phyloP scores from a whole-genome alignment of 345 rosid species.

The Brassica cretica region DNA sequence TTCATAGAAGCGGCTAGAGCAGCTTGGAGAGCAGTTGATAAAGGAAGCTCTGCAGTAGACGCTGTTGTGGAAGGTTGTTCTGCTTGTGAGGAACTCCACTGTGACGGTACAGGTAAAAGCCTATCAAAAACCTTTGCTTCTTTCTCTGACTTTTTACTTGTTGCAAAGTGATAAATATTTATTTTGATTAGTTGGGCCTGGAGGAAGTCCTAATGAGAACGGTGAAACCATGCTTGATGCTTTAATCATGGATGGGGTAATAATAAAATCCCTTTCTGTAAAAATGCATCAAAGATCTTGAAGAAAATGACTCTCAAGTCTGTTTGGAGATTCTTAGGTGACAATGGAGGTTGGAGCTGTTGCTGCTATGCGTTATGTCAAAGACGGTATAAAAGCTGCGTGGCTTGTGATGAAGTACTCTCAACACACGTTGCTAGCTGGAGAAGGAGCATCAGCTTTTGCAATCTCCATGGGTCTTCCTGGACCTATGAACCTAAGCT shows the following conservation, averaged over 20 bases:
- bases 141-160: not conserved
- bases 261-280: not conserved
- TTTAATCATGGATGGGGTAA: constrained; percentile 90
- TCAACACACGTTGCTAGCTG: constrained; percentile 78
- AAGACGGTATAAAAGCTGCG: constrained; percentile 94
- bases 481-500: constrained; percentile 85
- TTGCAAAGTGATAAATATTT: not conserved
- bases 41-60: constrained; percentile 69
- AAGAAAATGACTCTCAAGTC: constrained; percentile 19
- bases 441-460: constrained; percentile 81
- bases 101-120: constrained; percentile 82
- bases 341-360: constrained; percentile 99
- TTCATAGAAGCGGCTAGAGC: constrained; percentile 83
- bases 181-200: constrained; percentile 76
- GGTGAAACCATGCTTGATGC: constrained; percentile 97
- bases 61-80: constrained; percentile 97
- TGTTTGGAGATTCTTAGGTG: constrained; percentile 46
- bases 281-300: not conserved
- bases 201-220: constrained; percentile 96
- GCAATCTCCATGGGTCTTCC: constrained; percentile 94
- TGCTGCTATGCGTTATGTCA: constrained; percentile 92
- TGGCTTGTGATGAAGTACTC: constrained; percentile 77
- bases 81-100: constrained; percentile 78
- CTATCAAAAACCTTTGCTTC: not conserved
- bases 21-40: constrained; percentile 72